Evolutionary conservation across 495 filamentous ascomycete species (phyloP).

Genomic region (Annulohypoxylon bovei): DNA sequence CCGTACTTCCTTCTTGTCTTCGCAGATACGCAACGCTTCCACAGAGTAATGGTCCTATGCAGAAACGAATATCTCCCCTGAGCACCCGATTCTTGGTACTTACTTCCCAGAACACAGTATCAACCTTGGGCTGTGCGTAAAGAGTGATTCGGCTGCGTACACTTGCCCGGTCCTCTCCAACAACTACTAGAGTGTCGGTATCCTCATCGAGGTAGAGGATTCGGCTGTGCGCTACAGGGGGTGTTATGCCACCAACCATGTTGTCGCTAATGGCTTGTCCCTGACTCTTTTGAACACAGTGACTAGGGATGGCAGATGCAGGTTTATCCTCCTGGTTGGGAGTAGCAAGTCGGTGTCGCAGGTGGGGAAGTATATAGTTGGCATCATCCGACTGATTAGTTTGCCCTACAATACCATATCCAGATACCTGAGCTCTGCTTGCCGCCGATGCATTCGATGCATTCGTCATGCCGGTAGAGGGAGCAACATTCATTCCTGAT

Average conservation of each 20-base stretch:
- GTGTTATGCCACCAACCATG: not conserved
- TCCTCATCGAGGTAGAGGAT: not conserved
- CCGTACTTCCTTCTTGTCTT: not conserved
- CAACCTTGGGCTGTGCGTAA: not conserved
- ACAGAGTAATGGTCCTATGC: not conserved
- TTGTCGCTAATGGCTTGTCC: not conserved
- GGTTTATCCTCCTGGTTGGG: not conserved
- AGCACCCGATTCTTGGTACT: not conserved
- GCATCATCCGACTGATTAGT: not conserved
- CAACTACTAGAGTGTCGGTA: not conserved
- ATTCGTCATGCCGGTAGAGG: not conserved
- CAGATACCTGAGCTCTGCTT: no score
- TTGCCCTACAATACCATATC: not conserved
- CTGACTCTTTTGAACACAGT: not conserved
- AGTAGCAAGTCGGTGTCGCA: not conserved
- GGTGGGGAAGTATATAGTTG: not conserved
- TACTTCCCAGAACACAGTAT: slow-evolving; percentile 15
- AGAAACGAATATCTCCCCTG: slow-evolving; percentile 25
- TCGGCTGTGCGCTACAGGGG: not conserved
- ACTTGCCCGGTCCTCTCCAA: not conserved
- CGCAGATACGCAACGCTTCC: slow-evolving; percentile 8
- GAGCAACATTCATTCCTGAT: not conserved
- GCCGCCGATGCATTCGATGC: not conserved
- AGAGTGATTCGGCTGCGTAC: not conserved
- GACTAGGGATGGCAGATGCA: not conserved